Percentiles rank a stretch among this genome's conserved stretches.
Evolutionary conservation across 106 monocot species (phyloP).

Genomic region (Hemerocallis citrina): DNA sequence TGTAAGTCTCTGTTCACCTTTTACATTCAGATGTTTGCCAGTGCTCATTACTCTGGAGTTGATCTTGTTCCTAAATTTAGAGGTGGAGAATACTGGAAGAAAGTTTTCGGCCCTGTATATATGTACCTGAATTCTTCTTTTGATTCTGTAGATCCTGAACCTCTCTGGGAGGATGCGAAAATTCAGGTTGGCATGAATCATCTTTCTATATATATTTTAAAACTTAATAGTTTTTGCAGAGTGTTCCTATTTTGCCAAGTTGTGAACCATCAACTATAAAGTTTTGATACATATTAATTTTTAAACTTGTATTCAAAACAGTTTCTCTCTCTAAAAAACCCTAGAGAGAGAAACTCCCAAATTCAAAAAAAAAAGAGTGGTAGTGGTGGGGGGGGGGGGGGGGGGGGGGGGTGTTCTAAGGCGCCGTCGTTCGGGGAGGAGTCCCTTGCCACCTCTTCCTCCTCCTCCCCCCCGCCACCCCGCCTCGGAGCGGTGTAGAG

Average conservation of each 20-base stretch:
- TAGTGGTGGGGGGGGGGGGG: no score
- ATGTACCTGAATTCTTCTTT: slow-evolving; percentile 54
- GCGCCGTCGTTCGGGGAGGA: no score
- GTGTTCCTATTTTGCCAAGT: not conserved
- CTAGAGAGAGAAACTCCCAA: no score
- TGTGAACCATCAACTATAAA: not conserved
- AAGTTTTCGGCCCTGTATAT: slow-evolving; percentile 70
- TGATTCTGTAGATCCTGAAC: slow-evolving; percentile 21
- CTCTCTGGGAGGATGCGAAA: slow-evolving; percentile 83
- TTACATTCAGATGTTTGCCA: slow-evolving; percentile 51
- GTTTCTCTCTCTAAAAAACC: no score
- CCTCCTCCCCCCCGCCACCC: no score
- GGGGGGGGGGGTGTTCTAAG: no score
- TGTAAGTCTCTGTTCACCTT: no score
- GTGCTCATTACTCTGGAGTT: slow-evolving; percentile 62
- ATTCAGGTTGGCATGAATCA: slow-evolving; percentile 26
- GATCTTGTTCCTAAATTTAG: slow-evolving; percentile 54
- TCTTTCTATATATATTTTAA: not conserved
- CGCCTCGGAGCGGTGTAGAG: no score
- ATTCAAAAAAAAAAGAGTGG: no score
- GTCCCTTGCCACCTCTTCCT: no score
- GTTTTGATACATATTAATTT: not conserved
- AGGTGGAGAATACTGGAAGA: slow-evolving; percentile 81
- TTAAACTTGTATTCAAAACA: not conserved
- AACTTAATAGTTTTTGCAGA: not conserved